Percentiles rank a stretch among this genome's conserved stretches.
phyloP scores from a whole-genome alignment of 768 basidiomycete species.

The Mycena chlorophos region DNA sequence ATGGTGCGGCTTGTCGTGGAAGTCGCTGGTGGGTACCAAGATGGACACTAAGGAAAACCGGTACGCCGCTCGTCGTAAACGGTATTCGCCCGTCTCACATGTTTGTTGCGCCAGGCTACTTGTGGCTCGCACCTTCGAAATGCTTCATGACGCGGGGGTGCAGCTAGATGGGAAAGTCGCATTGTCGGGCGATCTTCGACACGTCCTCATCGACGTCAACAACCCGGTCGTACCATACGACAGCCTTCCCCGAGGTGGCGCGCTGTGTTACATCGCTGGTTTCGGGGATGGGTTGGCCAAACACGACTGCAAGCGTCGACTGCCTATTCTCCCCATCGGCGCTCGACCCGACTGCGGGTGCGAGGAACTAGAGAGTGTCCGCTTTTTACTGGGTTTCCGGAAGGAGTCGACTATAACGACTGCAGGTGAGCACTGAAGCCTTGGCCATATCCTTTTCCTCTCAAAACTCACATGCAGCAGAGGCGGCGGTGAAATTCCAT shows the following conservation, averaged over 20 bases:
- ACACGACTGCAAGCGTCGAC: background rate
- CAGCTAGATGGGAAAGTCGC: too few relatives aligned
- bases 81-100: background rate
- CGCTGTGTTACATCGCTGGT: constrained; percentile 5
- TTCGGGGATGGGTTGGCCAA: background rate
- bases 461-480: background rate
- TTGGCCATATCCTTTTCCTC: background rate
- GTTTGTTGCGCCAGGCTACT: background rate
- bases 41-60: constrained; percentile 5
- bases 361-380: background rate
- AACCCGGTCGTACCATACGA: background rate
- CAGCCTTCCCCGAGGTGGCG: background rate
- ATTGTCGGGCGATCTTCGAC: background rate
- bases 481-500: background rate
- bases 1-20: constrained; percentile 7
- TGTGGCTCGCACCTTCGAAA: constrained; percentile 9
- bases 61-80: background rate
- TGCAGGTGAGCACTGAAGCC: background rate
- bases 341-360: background rate
- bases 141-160: constrained; percentile 4
- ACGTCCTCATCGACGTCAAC: constrained; percentile 1
- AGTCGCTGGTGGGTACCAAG: background rate
- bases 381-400: background rate
- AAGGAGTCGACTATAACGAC: background rate
- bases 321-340: constrained; percentile 4